Evolutionary conservation across 2,329 filamentous ascomycete species (phyloP), one percentile per base, ranked within the genome.

Genomic region (Ophiocordyceps sinensis): DNA sequence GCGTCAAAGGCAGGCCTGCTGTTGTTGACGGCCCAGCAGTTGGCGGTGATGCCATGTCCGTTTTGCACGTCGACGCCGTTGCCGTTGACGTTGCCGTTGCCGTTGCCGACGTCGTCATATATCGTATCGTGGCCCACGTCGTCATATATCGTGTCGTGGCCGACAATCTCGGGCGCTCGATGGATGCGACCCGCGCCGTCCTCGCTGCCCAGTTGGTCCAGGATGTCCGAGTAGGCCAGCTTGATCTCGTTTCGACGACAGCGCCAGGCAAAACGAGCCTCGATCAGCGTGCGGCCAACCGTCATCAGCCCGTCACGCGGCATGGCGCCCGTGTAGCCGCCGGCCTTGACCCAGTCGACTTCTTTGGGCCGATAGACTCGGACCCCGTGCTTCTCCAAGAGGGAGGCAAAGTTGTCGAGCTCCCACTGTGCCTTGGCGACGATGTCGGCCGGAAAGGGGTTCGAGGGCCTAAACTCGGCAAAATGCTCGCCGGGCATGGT

Each of bases 11-110:
- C 41, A 12, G 41, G 34, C 34, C 41, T 23, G 28, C 32, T 37
- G 34, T 43, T 37, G 34, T 43, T 43, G 34, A 43, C 37, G 41
- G 38, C 41, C 41, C 41, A 39, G 8, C n/a, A 1, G 19, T 26
- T 19, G 12, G 17, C n/a, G 28, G 6, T n/a, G n/a, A n/a, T 15
- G 32, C 19, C 37, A 5, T 37, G 10, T 8, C 37, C 28, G 28
- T 21, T 15, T n/a, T n/a, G n/a, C n/a, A n/a, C n/a, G 32, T 12
- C 28, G n/a, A n/a, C n/a, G n/a, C n/a, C n/a, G n/a, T n/a, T n/a
- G 7, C n/a, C 2, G 19, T 26, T 19, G 12, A 17, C n/a, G 28
- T 11, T 15, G 32, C 19, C 37, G 9, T 37, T 34, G 12, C 37
- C 28, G 28, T 21, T 15, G 32, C n/a, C 28, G n/a, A n/a, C n/a